Evolutionary conservation across 164 flowering plant genomes (phyloP), one percentile per base, ranked within the genome.

Genomic region (Tinospora cordifolia): DNA sequence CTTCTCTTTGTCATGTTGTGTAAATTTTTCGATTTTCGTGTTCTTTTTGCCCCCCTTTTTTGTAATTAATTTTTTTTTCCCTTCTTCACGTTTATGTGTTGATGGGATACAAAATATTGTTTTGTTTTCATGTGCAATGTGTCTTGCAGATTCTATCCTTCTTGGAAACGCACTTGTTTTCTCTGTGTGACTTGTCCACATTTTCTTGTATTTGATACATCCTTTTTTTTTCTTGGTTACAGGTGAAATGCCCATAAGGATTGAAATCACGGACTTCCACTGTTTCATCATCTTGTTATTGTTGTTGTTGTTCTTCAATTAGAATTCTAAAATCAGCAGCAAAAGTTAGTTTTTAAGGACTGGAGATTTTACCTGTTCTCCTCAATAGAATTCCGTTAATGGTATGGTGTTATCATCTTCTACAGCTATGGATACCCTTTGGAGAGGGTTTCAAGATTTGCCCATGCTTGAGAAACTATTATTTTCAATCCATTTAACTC

Each of bases 41-140:
- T 57, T 22, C 19, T 74, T 66, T 60, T 51, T 14, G 66, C 51
- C 41, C 11, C 24, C 14, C 4, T 19, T n/a, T 62, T 25, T 34
- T 54, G n/a, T 54, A 30, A 30, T 30, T 30, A 30, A 30, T 30
- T 30, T 1, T 30, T 30, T 30, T 30, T 30, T 30, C 4, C 3
- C 36, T 30, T 30, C 36, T 30, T 30, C 36, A 30, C 4, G 36
- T 30, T 30, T 30, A 30, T 30, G 36, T 30, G 36, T 63, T 9
- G 46, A 36, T 13, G 25, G 36, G 41, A 65, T 47, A 68, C 57
- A 73, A 62, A 63, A 74, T 51, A 74, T 58, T 62, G 49, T 68
- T 87, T 84, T 88, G 86, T 84, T 83, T 79, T 60, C 71, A 81
- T 84, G 82, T 80, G 90, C 86, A 80, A 82, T 83, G 88, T 83